phyloP scores from a whole-genome alignment of 192 early-diverging fungal species.

The Borealophlyctis nickersoniae region DNA sequence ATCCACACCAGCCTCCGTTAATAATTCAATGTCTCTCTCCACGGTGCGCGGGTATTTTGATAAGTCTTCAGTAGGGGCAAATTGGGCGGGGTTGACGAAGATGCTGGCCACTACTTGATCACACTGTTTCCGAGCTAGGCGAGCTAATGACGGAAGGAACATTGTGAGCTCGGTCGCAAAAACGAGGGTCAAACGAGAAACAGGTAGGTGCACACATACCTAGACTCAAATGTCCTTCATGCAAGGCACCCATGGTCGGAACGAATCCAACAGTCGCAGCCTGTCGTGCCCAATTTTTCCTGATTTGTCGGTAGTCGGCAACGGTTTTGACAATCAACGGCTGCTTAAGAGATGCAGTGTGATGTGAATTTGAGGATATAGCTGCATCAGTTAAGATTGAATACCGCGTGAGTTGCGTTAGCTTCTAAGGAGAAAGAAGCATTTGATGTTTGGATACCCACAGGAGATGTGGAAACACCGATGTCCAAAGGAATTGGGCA shows the following conservation, averaged over 20 bases:
- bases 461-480: too few species aligned
- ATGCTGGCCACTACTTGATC: slow-evolving; percentile 77
- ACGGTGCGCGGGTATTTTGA: slow-evolving; percentile 86
- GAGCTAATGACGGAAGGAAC: slow-evolving; percentile 33
- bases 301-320: slow-evolving; percentile 57
- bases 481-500: too few species aligned
- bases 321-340: slow-evolving; percentile 78
- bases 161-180: too few species aligned
- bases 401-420: too few species aligned
- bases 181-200: slow-evolving; percentile 10
- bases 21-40: slow-evolving; percentile 66
- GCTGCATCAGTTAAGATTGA: too few species aligned
- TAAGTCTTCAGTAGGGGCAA: slow-evolving; percentile 93
- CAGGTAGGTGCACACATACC: slow-evolving; percentile 37
- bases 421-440: too few species aligned
- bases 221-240: slow-evolving; percentile 81
- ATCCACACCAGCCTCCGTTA: slow-evolving; percentile 47
- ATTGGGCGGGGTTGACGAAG: slow-evolving; percentile 99
- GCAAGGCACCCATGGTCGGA: slow-evolving; percentile 98
- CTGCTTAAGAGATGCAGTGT: too few species aligned
- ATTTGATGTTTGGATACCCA: too few species aligned
- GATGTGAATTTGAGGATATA: too few species aligned
- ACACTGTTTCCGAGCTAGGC: slow-evolving; percentile 55
- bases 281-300: slow-evolving; percentile 55
- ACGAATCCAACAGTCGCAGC: slow-evolving; percentile 81